phyloP scores from a whole-genome alignment of 192 early-diverging fungal species.

The Fimicolochytrium jonesii region DNA sequence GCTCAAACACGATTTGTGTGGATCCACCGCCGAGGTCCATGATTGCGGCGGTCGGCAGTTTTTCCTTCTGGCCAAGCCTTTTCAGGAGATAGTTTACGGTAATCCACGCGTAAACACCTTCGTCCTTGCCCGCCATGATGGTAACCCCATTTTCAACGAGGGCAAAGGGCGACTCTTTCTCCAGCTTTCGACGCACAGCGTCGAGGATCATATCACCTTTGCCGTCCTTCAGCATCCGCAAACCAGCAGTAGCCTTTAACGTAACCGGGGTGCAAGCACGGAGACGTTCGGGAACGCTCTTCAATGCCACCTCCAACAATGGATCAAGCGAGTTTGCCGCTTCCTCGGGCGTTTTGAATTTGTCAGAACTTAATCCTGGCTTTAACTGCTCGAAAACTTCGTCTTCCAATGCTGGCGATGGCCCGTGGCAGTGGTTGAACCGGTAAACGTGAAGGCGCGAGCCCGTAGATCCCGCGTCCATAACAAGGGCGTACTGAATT shows the following conservation, averaged over 20 bases:
- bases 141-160: slow-evolving; percentile 70
- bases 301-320: slow-evolving; percentile 71
- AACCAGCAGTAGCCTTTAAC: slow-evolving; percentile 94
- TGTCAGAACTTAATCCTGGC: slow-evolving; percentile 79
- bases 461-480: slow-evolving; percentile 95
- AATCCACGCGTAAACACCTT: slow-evolving; percentile 99
- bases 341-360: slow-evolving; percentile 56
- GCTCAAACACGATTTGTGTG: slow-evolving; percentile 98
- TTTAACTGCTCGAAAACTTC: slow-evolving; percentile 83
- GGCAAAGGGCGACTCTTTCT: slow-evolving; percentile 76
- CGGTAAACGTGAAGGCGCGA: slow-evolving; percentile 96
- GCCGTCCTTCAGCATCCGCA: slow-evolving; percentile 70
- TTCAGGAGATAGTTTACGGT: slow-evolving; percentile 90
- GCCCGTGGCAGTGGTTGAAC: slow-evolving; percentile 87
- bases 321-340: slow-evolving; percentile 79
- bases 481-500: slow-evolving; percentile 87
- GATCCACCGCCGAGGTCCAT: slow-evolving; percentile 97
- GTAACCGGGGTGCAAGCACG: slow-evolving; percentile 83
- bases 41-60: slow-evolving; percentile 71
- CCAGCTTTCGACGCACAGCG: slow-evolving; percentile 63
- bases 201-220: slow-evolving; percentile 72
- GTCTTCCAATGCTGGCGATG: slow-evolving; percentile 73
- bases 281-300: slow-evolving; percentile 63
- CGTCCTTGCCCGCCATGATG: slow-evolving; percentile 95
- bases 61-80: slow-evolving; percentile 50